Base-by-base conservation (phyloP, 2,329 filamentous ascomycete species). In the Trichophyton schoenleinii region DNA sequence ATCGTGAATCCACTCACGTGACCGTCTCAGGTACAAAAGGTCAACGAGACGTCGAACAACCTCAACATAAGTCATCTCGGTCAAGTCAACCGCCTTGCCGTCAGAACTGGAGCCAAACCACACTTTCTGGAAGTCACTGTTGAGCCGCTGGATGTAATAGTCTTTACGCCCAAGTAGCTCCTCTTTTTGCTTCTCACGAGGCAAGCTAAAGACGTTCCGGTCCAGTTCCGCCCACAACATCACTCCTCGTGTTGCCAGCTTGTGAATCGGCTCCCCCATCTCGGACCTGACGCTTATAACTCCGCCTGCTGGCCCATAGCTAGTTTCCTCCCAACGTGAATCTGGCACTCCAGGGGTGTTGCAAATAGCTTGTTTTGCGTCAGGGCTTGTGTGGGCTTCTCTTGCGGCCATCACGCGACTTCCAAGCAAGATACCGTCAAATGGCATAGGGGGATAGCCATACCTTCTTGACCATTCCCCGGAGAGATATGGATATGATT, bases 251-350 rank as follows among this genome's bases (percentile, higher is more conserved):
- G 94, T 99, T 15, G 94, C 95, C 63, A 99, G 84, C 80, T 99
- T 99, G 80, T 99, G 94, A 64, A 99, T 99, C 4, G 94, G 95
- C 80, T 99, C 94, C 53, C 94, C 95, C 95, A 99, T 99, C 77
- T 99, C 94, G 0, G 94, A 99, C 65, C 91, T 85, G 58, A 99
- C 94, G 34, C 95, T 99, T 69, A 99, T 92, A 65, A 99, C 85
- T 72, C 94, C 94, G 69, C 94, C 94, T 62, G 91, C 88, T 25
- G 91, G 81, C n/a, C 89, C 89, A 78, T 92, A 90, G 80, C 96
- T 96, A 3, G 90, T 95, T 77, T 91, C 86, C 76, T 96, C 91
- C 91, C 91, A 96, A 66, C 92, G 81, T 64, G 73, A 75, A 70
- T 96, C 91, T 58, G 88, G 87, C 41, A 96, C 80, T 72, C 91